Base-by-base conservation (phyloP, 495 filamentous ascomycete species). In the Aspergillus coremiiformis region DNA sequence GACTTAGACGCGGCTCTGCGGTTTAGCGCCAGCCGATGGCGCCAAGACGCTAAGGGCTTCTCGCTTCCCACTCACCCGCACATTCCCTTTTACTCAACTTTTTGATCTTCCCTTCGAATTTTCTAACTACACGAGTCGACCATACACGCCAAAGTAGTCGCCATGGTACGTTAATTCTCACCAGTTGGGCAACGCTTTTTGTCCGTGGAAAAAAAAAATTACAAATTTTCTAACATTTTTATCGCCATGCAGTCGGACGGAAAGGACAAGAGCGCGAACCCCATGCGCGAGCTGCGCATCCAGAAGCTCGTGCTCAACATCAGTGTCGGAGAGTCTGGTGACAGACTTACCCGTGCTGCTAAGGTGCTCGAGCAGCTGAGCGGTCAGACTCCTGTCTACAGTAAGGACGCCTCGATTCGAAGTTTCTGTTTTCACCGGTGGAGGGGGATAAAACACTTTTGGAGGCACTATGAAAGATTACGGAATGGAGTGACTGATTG, bases 241-340 rank as follows among this genome's bases (percentile, higher is more conserved):
- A 43, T 55, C 37, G 26, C 41, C 47, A 74, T 69, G 66, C 66
- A 76, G 66, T 76, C 78, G 60, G 77, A 84, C 69, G 76, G 71
- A 68, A 81, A 80, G 73, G 81, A 89, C 69, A 92, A 97, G 81
- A 78, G 78, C 76, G 77, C 80, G 66, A 98, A 98, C 83, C 91
- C 93, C 76, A 97, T 97, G 94, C 87, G 90, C 78, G 91, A 97
- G 80, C 88, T 99, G 71, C 87, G 89, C 79, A 95, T 99, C 79
- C 89, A 96, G 79, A 99, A 99, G 83, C 89, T 99, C 76, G 93
- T 97, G 72, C 91, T 99, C 70, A 99, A 99, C 84, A 99, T 99
- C 82, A 95, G 86, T 54, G 94, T 99, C 72, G 94, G 94, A 78
- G 94, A 99, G 82, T 97, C 94, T 83, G 94, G 94, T 85, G 94